Evolutionary conservation across 306 rosid genomes (phyloP).

Genomic region (Castanospermum australe): DNA sequence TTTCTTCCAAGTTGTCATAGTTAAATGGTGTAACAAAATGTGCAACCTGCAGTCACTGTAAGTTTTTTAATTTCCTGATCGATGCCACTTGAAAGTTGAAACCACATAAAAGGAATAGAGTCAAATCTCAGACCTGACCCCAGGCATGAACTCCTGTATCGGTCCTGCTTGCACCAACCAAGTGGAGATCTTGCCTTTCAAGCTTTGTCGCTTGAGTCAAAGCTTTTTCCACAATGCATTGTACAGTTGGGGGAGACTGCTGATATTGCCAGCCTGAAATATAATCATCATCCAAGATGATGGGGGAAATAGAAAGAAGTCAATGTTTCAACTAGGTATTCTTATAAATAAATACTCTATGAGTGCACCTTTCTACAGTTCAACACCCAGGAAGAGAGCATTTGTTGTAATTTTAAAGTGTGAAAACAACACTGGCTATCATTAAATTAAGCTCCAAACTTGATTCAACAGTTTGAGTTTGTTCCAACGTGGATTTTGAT

Average conservation of each 20-base stretch:
- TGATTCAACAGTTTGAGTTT: not conserved
- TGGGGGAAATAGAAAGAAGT: not conserved
- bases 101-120: conserved; percentile 23
- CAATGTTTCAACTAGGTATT: not conserved
- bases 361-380: conserved; percentile 13
- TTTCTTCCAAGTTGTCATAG: conserved; percentile 59
- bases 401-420: not conserved
- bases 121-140: conserved; percentile 81
- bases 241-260: conserved; percentile 85
- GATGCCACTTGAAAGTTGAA: not conserved
- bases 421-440: not conserved
- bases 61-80: conserved; percentile 25
- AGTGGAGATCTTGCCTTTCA: conserved; percentile 68
- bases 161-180: conserved; percentile 91
- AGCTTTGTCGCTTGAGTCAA: conserved; percentile 67
- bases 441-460: not conserved
- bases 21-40: conserved; percentile 85
- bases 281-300: conserved; percentile 9
- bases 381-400: not conserved
- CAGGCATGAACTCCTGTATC: conserved; percentile 94
- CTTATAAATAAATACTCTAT: not conserved
- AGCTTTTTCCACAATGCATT: conserved; percentile 71
- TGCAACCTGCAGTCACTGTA: conserved; percentile 69
- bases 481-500: not conserved
- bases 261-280: conserved; percentile 96